phyloP scores from a whole-genome alignment of 306 rosid genomes.

The Carpinus fangiana region DNA sequence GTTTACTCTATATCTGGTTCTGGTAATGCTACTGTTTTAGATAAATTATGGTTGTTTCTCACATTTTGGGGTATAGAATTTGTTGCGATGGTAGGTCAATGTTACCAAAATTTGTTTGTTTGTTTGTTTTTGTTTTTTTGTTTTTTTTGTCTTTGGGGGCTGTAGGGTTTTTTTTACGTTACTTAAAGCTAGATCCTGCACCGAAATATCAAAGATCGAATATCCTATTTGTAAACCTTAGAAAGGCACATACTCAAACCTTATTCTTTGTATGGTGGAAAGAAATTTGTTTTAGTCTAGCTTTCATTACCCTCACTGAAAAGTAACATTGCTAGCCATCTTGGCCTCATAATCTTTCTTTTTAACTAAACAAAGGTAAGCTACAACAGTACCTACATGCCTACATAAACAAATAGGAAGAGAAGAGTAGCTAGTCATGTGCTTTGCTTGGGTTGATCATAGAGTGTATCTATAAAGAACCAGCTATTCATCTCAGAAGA shows the following conservation, averaged over 20 bases:
- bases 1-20: conserved; percentile 23
- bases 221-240: too few relatives aligned
- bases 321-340: neutral
- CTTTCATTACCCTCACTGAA: neutral
- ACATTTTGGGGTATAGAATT: too few relatives aligned
- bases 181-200: too few relatives aligned
- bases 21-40: too few relatives aligned
- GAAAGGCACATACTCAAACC: too few relatives aligned
- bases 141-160: too few relatives aligned
- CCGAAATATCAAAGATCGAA: too few relatives aligned
- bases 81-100: too few relatives aligned
- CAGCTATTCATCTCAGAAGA: neutral
- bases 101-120: too few relatives aligned
- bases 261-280: neutral
- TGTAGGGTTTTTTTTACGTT: too few relatives aligned
- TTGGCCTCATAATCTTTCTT: neutral
- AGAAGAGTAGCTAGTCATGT: neutral
- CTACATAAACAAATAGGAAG: neutral
- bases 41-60: too few relatives aligned
- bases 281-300: neutral
- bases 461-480: neutral
- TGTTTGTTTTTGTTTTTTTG: too few relatives aligned
- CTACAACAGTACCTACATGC: neutral
- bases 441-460: neutral
- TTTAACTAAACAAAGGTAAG: neutral